A percentile compares a stretch with the other conserved stretches of the same genome.
Evolutionary conservation across 139 green algal genomes (phyloP).

Genomic region (Choricystis sp.): DNA sequence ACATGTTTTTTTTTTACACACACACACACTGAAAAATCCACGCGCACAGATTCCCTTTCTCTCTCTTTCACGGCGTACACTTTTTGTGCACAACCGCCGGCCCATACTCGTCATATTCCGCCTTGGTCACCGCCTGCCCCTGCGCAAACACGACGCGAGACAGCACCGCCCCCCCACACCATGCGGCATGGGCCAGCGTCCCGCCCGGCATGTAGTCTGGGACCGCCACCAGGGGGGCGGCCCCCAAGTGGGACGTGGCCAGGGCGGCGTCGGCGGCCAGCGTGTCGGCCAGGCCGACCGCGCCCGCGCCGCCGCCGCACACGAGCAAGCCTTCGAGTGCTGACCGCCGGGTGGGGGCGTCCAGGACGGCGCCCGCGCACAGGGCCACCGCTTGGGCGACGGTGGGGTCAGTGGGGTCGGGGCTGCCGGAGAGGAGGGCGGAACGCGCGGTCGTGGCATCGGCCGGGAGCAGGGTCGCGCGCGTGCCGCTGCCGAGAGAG

Average conservation of each 20-base stretch:
- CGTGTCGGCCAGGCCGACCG: conserved; percentile 15
- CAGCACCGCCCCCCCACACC: conserved; percentile 75
- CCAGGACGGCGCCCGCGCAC: no score
- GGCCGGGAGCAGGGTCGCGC: no score
- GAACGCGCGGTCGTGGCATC: no score
- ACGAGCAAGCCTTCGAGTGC: conserved; percentile 35
- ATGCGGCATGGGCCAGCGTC: conserved; percentile 34
- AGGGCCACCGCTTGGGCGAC: no score
- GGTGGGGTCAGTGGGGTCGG: no score
- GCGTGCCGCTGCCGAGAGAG: no score
- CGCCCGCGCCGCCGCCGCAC: conserved; percentile 28
- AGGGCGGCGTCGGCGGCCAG: conserved; percentile 26
- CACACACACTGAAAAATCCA: no score
- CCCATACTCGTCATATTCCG: conserved; percentile 71
- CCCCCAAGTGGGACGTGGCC: conserved; percentile 11
- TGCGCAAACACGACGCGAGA: conserved; percentile 58
- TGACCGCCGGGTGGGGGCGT: conserved; percentile 2
- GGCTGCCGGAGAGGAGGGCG: no score
- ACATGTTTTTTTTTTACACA: no score
- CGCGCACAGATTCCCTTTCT: no score
- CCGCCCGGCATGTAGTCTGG: conserved; percentile 62
- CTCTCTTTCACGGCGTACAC: no score
- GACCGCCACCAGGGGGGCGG: conserved; percentile 10
- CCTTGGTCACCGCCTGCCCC: conserved; percentile 45
- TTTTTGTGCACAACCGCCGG: no score